These are phyloP conservation scores for Colletotrichum gigasporum DNA, from an alignment of 2,329 filamentous ascomycete genomes.

Conservation along the genomic window DNA sequence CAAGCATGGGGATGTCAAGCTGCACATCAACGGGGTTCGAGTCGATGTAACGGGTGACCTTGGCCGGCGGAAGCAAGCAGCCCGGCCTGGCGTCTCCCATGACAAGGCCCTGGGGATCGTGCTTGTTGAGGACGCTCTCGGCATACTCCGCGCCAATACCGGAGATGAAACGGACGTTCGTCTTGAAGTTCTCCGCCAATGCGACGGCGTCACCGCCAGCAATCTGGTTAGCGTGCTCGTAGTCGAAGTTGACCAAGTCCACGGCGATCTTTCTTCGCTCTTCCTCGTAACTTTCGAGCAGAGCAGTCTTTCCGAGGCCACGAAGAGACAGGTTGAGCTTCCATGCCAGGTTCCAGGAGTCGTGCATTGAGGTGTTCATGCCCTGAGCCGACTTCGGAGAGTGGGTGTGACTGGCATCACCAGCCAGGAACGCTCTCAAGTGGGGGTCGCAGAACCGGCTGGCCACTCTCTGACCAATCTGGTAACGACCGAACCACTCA, in stretches of 20 bases:
- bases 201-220: slow-evolving; percentile 70
- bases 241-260: slow-evolving; percentile 68
- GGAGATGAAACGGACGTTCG: slow-evolving; percentile 78
- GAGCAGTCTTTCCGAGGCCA: slow-evolving; percentile 60
- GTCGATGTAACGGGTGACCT: slow-evolving; percentile 78
- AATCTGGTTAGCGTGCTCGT: slow-evolving; percentile 66
- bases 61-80: slow-evolving; percentile 71
- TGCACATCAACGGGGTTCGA: slow-evolving; percentile 82
- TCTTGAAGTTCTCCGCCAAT: slow-evolving; percentile 74
- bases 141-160: slow-evolving; percentile 73
- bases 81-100: slow-evolving; percentile 62
- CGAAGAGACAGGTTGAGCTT: slow-evolving; percentile 62
- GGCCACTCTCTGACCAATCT: slow-evolving; percentile 76
- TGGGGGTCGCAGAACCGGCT: slow-evolving; percentile 73
- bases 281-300: slow-evolving; percentile 69
- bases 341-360: slow-evolving; percentile 69
- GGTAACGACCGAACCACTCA: slow-evolving; percentile 78
- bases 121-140: slow-evolving; percentile 60
- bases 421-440: slow-evolving; percentile 72
- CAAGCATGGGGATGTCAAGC: slow-evolving; percentile 79
- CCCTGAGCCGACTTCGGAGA: slow-evolving; percentile 77
- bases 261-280: slow-evolving; percentile 71
- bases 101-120: slow-evolving; percentile 48
- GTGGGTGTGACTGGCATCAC: slow-evolving; percentile 78
- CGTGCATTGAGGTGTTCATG: slow-evolving; percentile 70